A percentile compares a stretch with the other conserved stretches of the same genome.
phyloP scores from a whole-genome alignment of 129 eudicot species.

The Artemisia tridentata region DNA sequence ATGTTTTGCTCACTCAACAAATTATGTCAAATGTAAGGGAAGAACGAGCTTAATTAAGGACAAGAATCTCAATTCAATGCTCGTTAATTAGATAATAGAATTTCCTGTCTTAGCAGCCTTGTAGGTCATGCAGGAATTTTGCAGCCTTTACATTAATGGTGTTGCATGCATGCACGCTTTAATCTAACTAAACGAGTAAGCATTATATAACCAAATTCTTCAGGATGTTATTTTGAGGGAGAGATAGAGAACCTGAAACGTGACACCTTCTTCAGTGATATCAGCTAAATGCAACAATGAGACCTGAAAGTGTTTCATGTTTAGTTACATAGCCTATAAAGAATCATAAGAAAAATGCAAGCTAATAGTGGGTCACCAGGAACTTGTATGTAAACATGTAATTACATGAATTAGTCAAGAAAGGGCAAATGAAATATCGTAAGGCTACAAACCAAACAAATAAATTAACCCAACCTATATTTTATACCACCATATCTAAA shows the following conservation, averaged over 20 bases:
- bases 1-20: background rate
- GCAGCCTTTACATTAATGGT: background rate
- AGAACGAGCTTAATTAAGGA: background rate
- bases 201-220: background rate
- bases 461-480: too few relatives aligned
- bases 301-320: too few relatives aligned
- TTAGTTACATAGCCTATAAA: too few relatives aligned
- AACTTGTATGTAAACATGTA: background rate
- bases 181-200: background rate
- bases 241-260: background rate
- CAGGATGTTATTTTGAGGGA: too few relatives aligned
- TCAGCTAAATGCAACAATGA: too few relatives aligned
- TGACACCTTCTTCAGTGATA: too few relatives aligned
- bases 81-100: background rate
- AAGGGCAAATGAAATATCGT: background rate
- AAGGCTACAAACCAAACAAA: constrained; percentile 6
- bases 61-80: background rate
- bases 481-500: too few relatives aligned
- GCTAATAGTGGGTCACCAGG: too few relatives aligned
- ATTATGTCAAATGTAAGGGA: background rate
- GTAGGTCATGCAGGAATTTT: background rate
- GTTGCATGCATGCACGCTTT: background rate
- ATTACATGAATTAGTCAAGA: constrained; percentile 9
- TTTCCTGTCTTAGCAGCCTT: background rate
- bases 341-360: too few relatives aligned